Conservation (phyloP, 2,329 filamentous ascomycete species). For the Xylogone sp. region DNA sequence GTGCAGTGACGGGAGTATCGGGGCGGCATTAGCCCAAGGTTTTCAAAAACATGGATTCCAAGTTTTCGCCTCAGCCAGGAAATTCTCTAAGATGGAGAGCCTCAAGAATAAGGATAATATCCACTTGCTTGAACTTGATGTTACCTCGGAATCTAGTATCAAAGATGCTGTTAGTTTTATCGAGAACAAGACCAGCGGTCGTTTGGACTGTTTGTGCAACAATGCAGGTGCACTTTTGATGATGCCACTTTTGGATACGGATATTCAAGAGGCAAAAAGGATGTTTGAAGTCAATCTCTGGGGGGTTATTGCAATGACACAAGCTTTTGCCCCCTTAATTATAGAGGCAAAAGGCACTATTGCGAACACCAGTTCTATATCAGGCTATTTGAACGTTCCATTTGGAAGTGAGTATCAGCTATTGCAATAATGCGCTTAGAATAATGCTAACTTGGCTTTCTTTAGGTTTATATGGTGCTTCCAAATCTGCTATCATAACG, state of each 20-base stretch:
- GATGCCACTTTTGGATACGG: constrained; percentile 29
- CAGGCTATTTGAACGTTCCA: constrained; percentile 8
- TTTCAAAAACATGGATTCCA: constrained; percentile 32
- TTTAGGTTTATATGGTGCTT: constrained; percentile 18
- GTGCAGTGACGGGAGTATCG: constrained; percentile 18
- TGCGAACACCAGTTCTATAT: constrained; percentile 39
- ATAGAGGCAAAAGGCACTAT: constrained; percentile 33
- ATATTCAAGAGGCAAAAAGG: constrained; percentile 20
- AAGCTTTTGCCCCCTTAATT: constrained; percentile 25
- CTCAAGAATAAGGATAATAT: too few relatives aligned
- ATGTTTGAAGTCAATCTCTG: constrained; percentile 31
- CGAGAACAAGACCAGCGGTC: constrained; percentile 27
- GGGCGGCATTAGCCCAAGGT: constrained; percentile 33
- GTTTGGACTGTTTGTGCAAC: constrained; percentile 40
- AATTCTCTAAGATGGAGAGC: constrained; percentile 29
- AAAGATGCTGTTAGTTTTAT: constrained; percentile 25
- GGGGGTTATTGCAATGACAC: constrained; percentile 25
- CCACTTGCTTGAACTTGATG: constrained; percentile 36
- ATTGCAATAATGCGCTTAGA: constrained; percentile 6
- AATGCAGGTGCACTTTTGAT: constrained; percentile 38
- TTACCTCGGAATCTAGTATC: constrained; percentile 31
- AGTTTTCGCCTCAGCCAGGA: constrained; percentile 38
- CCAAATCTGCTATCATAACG: constrained; percentile 16
- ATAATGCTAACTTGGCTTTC: background rate
- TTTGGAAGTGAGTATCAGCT: too few relatives aligned